Percentiles rank a stretch among this genome's conserved stretches.
Evolutionary conservation across 345 rosid genomes (phyloP).

Genomic region (Noccaea caerulescens): DNA sequence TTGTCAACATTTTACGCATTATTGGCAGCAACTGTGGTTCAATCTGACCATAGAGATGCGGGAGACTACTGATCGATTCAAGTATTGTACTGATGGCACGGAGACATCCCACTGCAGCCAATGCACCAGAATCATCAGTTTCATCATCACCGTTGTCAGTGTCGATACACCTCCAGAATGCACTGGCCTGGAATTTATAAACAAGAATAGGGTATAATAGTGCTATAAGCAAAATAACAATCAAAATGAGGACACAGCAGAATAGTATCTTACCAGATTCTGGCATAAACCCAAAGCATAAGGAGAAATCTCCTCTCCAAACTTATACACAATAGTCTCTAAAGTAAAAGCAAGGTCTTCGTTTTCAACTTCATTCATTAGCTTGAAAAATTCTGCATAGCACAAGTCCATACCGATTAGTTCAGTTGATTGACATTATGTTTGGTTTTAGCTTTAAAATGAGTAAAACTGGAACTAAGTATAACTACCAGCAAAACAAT

Average conservation of each 20-base stretch:
- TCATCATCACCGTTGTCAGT: constrained; percentile 87
- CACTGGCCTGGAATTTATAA: constrained; percentile 69
- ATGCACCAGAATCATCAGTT: constrained; percentile 89
- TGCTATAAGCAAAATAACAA: constrained; percentile 13
- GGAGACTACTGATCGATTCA: constrained; percentile 90
- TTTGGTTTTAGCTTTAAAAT: constrained; percentile 6
- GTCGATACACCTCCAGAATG: constrained; percentile 95
- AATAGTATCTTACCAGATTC: constrained; percentile 76
- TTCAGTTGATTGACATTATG: constrained; percentile 19
- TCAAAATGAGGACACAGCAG: constrained; percentile 10
- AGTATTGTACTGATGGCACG: constrained; percentile 97
- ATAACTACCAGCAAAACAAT: constrained; percentile 20
- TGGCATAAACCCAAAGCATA: constrained; percentile 94
- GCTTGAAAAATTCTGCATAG: constrained; percentile 86
- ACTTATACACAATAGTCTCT: constrained; percentile 91
- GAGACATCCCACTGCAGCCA: constrained; percentile 96
- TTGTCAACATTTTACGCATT: constrained; percentile 94
- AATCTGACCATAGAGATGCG: constrained; percentile 82
- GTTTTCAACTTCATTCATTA: constrained; percentile 98
- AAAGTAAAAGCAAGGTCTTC: constrained; percentile 94
- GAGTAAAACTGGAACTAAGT: background rate
- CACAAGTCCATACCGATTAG: constrained; percentile 21
- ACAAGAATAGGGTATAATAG: constrained; percentile 32
- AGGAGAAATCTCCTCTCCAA: constrained; percentile 97
- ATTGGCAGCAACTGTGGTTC: constrained; percentile 89